These are phyloP conservation scores for Pythium diclinum DNA, from an alignment of 352 stramenopile genomes.

Conservation along the genomic window DNA sequence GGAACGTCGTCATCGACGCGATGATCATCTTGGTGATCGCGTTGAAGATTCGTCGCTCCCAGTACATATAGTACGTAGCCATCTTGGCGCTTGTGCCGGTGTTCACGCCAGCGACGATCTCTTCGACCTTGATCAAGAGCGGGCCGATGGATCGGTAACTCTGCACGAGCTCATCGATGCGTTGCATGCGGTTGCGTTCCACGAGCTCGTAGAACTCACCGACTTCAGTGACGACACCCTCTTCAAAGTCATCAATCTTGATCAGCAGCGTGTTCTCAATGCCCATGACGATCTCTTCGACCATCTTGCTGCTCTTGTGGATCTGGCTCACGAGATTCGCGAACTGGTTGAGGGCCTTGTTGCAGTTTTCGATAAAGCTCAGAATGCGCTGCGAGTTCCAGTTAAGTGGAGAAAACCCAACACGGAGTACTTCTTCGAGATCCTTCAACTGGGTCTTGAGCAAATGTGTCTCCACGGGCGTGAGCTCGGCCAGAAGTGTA, in stretches of 20 bases:
- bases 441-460: constrained; percentile 88
- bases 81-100: constrained; percentile 89
- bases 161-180: constrained; percentile 91
- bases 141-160: constrained; percentile 93
- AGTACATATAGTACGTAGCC: constrained; percentile 96
- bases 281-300: constrained; percentile 90
- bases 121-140: constrained; percentile 95
- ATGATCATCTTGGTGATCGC: constrained; percentile 97
- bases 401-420: constrained; percentile 94
- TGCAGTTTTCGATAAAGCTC: constrained; percentile 93
- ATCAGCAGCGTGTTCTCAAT: constrained; percentile 93
- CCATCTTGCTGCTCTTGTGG: constrained; percentile 94
- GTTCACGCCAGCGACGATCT: constrained; percentile 93
- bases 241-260: constrained; percentile 89
- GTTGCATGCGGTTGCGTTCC: constrained; percentile 88
- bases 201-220: constrained; percentile 94
- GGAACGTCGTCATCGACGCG: constrained; percentile 92
- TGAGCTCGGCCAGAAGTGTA: constrained; percentile 72
- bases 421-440: constrained; percentile 80
- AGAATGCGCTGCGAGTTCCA: constrained; percentile 97
- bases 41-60: constrained; percentile 96
- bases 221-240: constrained; percentile 88
- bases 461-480: constrained; percentile 88
- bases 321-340: constrained; percentile 92
- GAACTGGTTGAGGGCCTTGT: constrained; percentile 93